Percentiles rank a stretch among this genome's conserved stretches.
These are phyloP conservation scores for Psilocybe cyanescens DNA, from an alignment of 768 basidiomycete genomes.

Conservation along the genomic window DNA sequence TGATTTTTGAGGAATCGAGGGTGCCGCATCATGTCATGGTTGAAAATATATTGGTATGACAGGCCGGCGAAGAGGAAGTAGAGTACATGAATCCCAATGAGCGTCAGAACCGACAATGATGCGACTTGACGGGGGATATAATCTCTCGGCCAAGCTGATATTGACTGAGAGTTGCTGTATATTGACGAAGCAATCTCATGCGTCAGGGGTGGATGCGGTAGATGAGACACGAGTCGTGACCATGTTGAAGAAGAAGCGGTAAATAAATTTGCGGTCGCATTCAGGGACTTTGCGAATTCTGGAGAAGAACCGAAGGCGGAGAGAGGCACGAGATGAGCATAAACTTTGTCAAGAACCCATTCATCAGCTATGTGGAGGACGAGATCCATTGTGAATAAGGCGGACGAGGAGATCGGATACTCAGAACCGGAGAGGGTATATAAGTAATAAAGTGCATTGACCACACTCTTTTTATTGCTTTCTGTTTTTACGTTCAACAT, in stretches of 20 bases:
- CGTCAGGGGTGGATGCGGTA: slow-evolving; percentile 61
- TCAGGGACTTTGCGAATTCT: slow-evolving; percentile 35
- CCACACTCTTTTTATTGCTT: slow-evolving; percentile 29
- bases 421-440: not conserved
- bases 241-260: slow-evolving; percentile 44
- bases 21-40: slow-evolving; percentile 94
- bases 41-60: slow-evolving; percentile 88
- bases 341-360: slow-evolving; percentile 76
- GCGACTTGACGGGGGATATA: slow-evolving; percentile 78
- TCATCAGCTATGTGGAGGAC: slow-evolving; percentile 76
- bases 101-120: slow-evolving; percentile 72
- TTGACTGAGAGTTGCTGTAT: slow-evolving; percentile 28
- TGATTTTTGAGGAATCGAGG: slow-evolving; percentile 94
- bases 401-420: not conserved
- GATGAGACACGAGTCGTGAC: slow-evolving; percentile 54
- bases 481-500: slow-evolving; percentile 27
- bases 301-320: slow-evolving; percentile 42
- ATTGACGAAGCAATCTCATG: slow-evolving; percentile 36
- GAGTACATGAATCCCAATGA: slow-evolving; percentile 80
- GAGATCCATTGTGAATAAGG: slow-evolving; percentile 69
- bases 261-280: slow-evolving; percentile 39
- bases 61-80: slow-evolving; percentile 90
- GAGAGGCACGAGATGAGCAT: slow-evolving; percentile 74
- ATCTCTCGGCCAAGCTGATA: slow-evolving; percentile 86
- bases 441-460: not conserved